Percentiles rank a stretch among this genome's conserved stretches.
Evolutionary conservation across 2,329 filamentous ascomycete species (phyloP).

Genomic region (Aspergillus pseudoglaucus): DNA sequence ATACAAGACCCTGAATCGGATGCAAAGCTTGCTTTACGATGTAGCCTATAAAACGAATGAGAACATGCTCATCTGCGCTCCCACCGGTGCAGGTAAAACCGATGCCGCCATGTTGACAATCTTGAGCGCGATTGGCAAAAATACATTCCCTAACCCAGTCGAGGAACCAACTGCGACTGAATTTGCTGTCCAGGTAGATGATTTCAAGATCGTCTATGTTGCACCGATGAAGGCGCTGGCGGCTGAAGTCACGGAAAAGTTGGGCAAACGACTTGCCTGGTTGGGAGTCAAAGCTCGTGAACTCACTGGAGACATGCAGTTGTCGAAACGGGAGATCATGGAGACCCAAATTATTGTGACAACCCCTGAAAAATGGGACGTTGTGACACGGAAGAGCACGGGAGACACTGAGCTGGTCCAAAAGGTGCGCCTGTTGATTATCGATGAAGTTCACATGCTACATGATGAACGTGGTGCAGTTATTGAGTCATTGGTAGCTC

Average conservation of each 20-base stretch:
- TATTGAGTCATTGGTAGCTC: slow-evolving; percentile 87
- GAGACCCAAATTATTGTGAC: slow-evolving; percentile 98
- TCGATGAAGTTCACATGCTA: slow-evolving; percentile 99
- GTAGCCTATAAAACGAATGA: slow-evolving; percentile 94
- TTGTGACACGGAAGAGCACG: slow-evolving; percentile 92
- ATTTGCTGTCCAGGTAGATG: slow-evolving; percentile 73
- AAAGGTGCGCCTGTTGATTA: slow-evolving; percentile 91
- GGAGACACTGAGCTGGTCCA: slow-evolving; percentile 97
- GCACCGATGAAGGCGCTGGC: slow-evolving; percentile 98
- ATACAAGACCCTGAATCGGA: slow-evolving; percentile 88
- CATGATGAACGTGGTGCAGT: slow-evolving; percentile 96
- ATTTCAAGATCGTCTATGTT: slow-evolving; percentile 98
- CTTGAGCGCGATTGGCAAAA: slow-evolving; percentile 81
- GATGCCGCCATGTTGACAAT: slow-evolving; percentile 97
- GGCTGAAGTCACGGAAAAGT: slow-evolving; percentile 90
- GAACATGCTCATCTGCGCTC: slow-evolving; percentile 98
- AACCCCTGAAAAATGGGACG: slow-evolving; percentile 98
- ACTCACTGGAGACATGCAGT: slow-evolving; percentile 96
- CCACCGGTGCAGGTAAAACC: slow-evolving; percentile 97
- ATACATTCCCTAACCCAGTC: slow-evolving; percentile 70
- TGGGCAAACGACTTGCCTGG: slow-evolving; percentile 88
- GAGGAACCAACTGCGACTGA: slow-evolving; percentile 67
- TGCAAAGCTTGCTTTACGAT: slow-evolving; percentile 95
- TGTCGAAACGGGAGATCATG: slow-evolving; percentile 92
- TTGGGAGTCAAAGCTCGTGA: slow-evolving; percentile 87